phyloP scores from a whole-genome alignment of 805 yeast species.

The Metschnikowia dekortorum region DNA sequence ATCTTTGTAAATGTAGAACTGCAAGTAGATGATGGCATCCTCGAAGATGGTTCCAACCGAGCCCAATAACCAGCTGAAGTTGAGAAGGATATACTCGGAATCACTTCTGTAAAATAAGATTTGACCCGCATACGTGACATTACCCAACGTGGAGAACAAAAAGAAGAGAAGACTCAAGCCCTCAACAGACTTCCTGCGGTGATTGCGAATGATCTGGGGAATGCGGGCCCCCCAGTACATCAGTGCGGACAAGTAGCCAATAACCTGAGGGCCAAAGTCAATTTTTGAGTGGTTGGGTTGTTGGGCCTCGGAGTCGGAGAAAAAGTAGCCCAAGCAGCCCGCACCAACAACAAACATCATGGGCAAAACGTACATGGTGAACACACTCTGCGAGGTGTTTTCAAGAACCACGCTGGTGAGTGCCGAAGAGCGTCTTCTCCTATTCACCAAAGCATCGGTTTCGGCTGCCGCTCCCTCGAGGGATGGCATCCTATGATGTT shows the following conservation, averaged over 20 bases:
- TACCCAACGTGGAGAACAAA: slow-evolving; percentile 69
- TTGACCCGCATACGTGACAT: slow-evolving; percentile 70
- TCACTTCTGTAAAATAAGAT: slow-evolving; percentile 65
- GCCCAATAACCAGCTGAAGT: slow-evolving; percentile 75
- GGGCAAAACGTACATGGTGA: slow-evolving; percentile 54
- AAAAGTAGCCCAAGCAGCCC: slow-evolving; percentile 56
- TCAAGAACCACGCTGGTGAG: slow-evolving; percentile 47
- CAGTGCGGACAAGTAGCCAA: slow-evolving; percentile 67
- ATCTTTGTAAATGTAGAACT: slow-evolving; percentile 58
- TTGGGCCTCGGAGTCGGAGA: slow-evolving; percentile 30
- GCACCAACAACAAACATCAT: slow-evolving; percentile 56
- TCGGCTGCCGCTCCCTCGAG: not conserved
- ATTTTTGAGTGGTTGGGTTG: slow-evolving; percentile 26
- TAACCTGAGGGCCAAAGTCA: slow-evolving; percentile 54
- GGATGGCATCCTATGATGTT: slow-evolving; percentile 21
- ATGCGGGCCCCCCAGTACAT: slow-evolving; percentile 62
- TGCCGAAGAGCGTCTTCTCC: slow-evolving; percentile 49
- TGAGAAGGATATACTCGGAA: slow-evolving; percentile 51
- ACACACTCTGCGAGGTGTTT: slow-evolving; percentile 44
- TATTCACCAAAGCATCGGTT: slow-evolving; percentile 28
- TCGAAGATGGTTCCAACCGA: slow-evolving; percentile 73
- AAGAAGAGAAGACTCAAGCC: slow-evolving; percentile 85
- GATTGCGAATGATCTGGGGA: slow-evolving; percentile 86
- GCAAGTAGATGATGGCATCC: slow-evolving; percentile 61
- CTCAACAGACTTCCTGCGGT: slow-evolving; percentile 68